Percentiles rank a stretch among this genome's conserved stretches.
Evolutionary conservation across 805 yeast genomes (phyloP).

Genomic region (Cyberlindnera samutprakarnensis): DNA sequence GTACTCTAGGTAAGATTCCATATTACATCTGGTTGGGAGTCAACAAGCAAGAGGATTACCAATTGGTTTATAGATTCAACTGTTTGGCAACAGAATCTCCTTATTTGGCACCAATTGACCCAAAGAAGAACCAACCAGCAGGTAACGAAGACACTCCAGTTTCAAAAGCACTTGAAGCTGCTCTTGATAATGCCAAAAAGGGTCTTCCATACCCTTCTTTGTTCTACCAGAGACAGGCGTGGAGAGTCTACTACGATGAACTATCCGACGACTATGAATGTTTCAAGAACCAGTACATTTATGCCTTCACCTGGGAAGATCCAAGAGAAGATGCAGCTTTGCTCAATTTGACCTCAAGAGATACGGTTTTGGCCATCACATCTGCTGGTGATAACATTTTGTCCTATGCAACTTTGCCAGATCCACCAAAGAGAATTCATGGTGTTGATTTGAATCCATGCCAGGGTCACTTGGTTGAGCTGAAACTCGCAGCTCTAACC

Average conservation of each 20-base stretch:
- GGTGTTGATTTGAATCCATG: slow-evolving; percentile 82
- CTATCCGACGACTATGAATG: slow-evolving; percentile 58
- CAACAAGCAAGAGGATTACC: slow-evolving; percentile 46
- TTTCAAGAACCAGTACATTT: slow-evolving; percentile 72
- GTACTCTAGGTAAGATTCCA: slow-evolving; percentile 63
- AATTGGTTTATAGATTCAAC: slow-evolving; percentile 46
- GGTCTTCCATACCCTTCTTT: slow-evolving; percentile 74
- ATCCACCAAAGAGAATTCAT: slow-evolving; percentile 70
- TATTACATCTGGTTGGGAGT: slow-evolving; percentile 82
- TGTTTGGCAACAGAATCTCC: slow-evolving; percentile 79
- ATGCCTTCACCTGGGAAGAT: slow-evolving; percentile 90
- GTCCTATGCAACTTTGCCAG: slow-evolving; percentile 60
- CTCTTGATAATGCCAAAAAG: slow-evolving; percentile 49
- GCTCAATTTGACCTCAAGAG: slow-evolving; percentile 50
- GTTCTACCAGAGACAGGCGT: slow-evolving; percentile 68
- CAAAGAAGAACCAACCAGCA: slow-evolving; percentile 14
- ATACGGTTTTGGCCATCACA: slow-evolving; percentile 75
- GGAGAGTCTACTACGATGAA: slow-evolving; percentile 79
- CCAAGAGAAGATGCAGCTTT: slow-evolving; percentile 73
- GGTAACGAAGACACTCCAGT: slow-evolving; percentile 27
- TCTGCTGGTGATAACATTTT: slow-evolving; percentile 82
- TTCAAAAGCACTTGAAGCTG: slow-evolving; percentile 75
- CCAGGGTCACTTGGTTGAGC: slow-evolving; percentile 73
- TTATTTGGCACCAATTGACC: slow-evolving; percentile 53
- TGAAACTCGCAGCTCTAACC: slow-evolving; percentile 66